Conservation (phyloP, 2,329 filamentous ascomycete genomes). For the Nothophaeocryptopus gaeumannii region DNA sequence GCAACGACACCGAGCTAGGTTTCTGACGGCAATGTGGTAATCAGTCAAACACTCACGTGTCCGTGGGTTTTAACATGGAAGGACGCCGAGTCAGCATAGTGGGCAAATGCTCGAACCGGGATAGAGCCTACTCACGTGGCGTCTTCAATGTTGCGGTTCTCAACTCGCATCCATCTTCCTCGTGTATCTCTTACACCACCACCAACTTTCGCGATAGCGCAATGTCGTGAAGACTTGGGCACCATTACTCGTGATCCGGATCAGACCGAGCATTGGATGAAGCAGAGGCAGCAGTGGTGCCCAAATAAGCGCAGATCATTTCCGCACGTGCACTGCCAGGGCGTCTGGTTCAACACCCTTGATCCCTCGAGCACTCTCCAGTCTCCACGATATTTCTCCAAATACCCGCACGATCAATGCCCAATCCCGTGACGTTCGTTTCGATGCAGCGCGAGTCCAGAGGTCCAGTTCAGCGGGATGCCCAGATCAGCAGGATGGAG, state of each 20-base stretch:
- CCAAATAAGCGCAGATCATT: slow-evolving; percentile 23
- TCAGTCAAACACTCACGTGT: slow-evolving; percentile 10
- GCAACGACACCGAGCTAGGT: background rate
- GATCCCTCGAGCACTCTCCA: slow-evolving; percentile 17
- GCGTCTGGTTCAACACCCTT: slow-evolving; percentile 14
- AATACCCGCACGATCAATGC: slow-evolving; percentile 16
- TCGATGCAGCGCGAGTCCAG: background rate
- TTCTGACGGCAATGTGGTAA: background rate
- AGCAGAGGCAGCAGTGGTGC: slow-evolving; percentile 12
- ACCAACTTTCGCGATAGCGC: slow-evolving; percentile 6
- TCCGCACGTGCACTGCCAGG: slow-evolving; percentile 20
- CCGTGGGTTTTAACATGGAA: background rate
- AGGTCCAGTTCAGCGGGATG: background rate
- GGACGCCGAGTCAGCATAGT: slow-evolving; percentile 16
- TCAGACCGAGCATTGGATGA: slow-evolving; percentile 4
- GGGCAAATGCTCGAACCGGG: slow-evolving; percentile 2
- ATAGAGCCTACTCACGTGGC: slow-evolving; percentile 3
- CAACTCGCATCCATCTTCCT: slow-evolving; percentile 11
- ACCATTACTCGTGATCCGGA: slow-evolving; percentile 15
- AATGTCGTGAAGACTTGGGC: slow-evolving; percentile 7
- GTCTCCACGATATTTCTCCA: slow-evolving; percentile 22
- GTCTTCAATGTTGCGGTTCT: background rate
- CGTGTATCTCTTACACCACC: slow-evolving; percentile 3
- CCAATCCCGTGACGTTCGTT: slow-evolving; percentile 12
- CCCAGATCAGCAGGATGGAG: no score